Conservation (phyloP, 495 filamentous ascomycete genomes). For the Neurospora discreta region DNA sequence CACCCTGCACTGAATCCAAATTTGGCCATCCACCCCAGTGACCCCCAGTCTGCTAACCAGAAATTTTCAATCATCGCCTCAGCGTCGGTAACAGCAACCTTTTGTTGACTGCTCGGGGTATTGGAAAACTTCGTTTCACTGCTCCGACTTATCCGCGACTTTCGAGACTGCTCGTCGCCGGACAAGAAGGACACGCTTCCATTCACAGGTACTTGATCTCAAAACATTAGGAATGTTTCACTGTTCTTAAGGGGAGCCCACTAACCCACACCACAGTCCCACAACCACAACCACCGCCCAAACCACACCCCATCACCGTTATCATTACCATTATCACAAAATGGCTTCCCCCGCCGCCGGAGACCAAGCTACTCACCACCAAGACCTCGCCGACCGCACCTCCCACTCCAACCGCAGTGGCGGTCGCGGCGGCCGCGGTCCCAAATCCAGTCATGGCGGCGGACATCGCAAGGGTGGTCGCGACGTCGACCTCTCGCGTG, state of each 20-base stretch:
- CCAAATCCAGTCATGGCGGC: background rate
- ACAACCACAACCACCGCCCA: background rate
- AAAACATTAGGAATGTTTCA: no score
- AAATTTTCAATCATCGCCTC: background rate
- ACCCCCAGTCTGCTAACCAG: background rate
- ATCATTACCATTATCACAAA: background rate
- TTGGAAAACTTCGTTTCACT: background rate
- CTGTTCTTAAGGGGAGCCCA: background rate
- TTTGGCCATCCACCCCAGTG: background rate
- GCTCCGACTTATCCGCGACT: background rate
- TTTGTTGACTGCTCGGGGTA: background rate
- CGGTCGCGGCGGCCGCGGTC: no score
- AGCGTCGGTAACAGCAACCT: background rate
- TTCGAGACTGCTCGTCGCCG: background rate
- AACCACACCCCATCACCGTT: background rate
- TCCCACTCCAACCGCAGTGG: no score
- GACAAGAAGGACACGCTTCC: background rate
- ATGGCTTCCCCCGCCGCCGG: background rate
- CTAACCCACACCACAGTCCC: background rate
- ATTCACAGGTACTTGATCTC: background rate
- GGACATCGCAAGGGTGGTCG: conserved; percentile 29
- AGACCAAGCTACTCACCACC: background rate
- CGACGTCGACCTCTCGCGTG: conserved; percentile 65
- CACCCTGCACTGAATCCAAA: background rate
- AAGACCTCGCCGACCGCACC: background rate